Percentiles rank a stretch among this genome's conserved stretches.
Evolutionary conservation across 345 rosid species (phyloP).

Genomic region (Eucalyptus sp.): DNA sequence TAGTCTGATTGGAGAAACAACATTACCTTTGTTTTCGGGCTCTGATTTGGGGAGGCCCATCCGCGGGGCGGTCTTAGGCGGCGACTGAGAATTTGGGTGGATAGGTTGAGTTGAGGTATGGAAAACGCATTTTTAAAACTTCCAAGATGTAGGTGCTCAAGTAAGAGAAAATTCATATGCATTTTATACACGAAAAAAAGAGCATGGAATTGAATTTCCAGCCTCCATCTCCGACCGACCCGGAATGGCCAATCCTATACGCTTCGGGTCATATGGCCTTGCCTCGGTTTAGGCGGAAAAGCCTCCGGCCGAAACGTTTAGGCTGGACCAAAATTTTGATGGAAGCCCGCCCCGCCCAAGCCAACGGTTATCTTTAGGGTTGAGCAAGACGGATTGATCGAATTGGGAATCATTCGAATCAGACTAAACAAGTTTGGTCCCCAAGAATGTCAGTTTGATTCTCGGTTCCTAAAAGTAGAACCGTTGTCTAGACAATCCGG

Average conservation of each 20-base stretch:
- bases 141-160: not conserved
- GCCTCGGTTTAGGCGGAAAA: not conserved
- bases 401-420: too few relatives aligned
- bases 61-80: not conserved
- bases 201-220: not conserved
- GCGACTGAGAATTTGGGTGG: not conserved
- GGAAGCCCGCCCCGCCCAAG: not conserved
- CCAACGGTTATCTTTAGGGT: not conserved
- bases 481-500: fast-evolving
- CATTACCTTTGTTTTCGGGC: not conserved
- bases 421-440: fast-evolving
- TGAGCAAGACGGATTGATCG: too few relatives aligned
- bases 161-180: not conserved
- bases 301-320: fast-evolving
- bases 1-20: not conserved
- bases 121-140: not conserved
- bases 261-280: not conserved
- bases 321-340: not conserved
- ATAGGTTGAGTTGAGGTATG: not conserved
- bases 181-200: not conserved
- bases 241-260: not conserved
- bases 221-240: not conserved
- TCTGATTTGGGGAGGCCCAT: not conserved
- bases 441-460: fast-evolving
- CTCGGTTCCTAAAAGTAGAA: too few relatives aligned